Base-by-base conservation (phyloP, 345 rosid species). In the Eucalyptus curtisii region DNA sequence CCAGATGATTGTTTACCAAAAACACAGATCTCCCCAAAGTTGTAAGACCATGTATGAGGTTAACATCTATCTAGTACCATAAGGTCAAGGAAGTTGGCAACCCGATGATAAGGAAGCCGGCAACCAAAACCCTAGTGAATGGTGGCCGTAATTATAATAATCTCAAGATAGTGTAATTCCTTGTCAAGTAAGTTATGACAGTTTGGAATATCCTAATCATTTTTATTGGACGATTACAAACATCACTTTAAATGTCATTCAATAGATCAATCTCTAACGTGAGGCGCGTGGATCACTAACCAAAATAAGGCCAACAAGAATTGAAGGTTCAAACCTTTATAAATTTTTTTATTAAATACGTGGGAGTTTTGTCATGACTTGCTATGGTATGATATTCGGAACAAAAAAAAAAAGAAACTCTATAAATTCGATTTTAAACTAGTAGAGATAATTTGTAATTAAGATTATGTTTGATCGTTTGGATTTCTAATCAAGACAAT, bases 161-260 rank as follows among this genome's bases (percentile, higher is more conserved):
- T 50, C 9, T 4, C 7, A 3, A 50, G 22, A 3, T 50, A 50
- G 9, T 1, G 3, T 7, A 50, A 17, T 50, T 17, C 2, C 55
- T 50, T 50, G 9, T 50, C 0, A 1, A 7, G 4, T 50, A 50
- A 17, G 22, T 50, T 50, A 0, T 0, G 1, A 50, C 2, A 1
- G 8, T 6, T 59, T 59, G 66, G 16, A 59, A 27, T 12, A 27
- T 25, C 9, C 33, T 61, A 61, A 20, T 52, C 10, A 52, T 52
- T 3, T 52, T 52, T 3, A 20, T 20, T 52, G 25, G 25, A 7
- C 19, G 57, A 52, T 19, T 9, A 7, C 10, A 64, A n/a, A 64
- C 40, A 15, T 14, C 37, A 7, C 4, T 64, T 64, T 14, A n/a
- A n/a, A n/a, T n/a, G 5, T 8, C 6, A 64, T 64, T n/a, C 5